Evolutionary conservation across 805 yeast genomes (phyloP).

Genomic region (Myxozyma monticola): DNA sequence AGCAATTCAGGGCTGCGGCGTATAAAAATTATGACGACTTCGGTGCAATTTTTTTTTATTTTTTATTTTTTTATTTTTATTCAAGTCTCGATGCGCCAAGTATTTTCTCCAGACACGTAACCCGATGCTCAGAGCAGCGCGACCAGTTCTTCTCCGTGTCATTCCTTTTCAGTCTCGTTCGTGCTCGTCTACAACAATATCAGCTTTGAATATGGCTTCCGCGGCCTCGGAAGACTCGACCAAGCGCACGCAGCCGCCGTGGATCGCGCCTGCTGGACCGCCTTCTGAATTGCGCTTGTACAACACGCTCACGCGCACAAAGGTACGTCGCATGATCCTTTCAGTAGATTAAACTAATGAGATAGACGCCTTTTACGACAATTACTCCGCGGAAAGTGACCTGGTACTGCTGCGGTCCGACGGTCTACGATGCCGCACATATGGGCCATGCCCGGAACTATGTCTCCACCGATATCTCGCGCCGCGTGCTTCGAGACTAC

Average conservation of each 20-base stretch:
- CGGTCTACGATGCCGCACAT: slow-evolving; percentile 92
- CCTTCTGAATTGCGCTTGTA: slow-evolving; percentile 19
- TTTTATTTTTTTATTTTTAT: slow-evolving; percentile 4
- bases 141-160: no score
- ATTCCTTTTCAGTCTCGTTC: no score
- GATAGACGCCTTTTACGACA: slow-evolving; percentile 57
- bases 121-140: no score
- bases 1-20: no score
- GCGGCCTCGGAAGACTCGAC: not conserved
- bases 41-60: no score
- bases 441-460: slow-evolving; percentile 98
- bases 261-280: slow-evolving; percentile 46
- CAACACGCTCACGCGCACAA: slow-evolving; percentile 68
- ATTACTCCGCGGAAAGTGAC: slow-evolving; percentile 58
- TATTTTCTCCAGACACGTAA: no score
- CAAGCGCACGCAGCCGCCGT: slow-evolving; percentile 48
- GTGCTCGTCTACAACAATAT: slow-evolving; percentile 2
- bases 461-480: slow-evolving; percentile 88
- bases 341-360: not conserved
- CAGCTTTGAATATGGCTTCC: not conserved
- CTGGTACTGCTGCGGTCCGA: slow-evolving; percentile 99
- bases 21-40: no score
- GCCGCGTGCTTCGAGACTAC: slow-evolving; percentile 84
- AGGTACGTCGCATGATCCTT: slow-evolving; percentile 49
- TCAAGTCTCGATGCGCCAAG: slow-evolving; percentile 2